Evolutionary conservation across 139 green algal species (phyloP), one percentile per base, ranked within the genome.

Genomic region (Microglena sp.): DNA sequence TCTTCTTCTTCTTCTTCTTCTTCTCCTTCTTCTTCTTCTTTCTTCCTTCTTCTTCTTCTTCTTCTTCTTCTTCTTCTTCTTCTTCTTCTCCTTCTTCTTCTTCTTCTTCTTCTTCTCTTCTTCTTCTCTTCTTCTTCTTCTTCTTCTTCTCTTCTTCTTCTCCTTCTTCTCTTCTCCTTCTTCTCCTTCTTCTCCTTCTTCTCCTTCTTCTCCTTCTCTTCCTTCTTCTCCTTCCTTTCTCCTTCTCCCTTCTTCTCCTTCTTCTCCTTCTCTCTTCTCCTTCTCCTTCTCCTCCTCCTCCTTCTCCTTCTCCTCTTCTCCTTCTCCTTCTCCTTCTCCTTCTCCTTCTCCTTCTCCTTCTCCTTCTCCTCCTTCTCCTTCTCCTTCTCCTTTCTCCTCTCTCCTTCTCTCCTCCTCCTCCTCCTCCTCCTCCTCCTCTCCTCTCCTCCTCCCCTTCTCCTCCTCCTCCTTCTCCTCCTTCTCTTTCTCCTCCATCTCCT

Each of bases 241-340:
- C 33, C 64, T 46, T 27, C 40, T 26, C 53, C 33, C 35, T 40
- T 64, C 35, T 60, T 70, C 34, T 40, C 26, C 22, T 11, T 28
- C 32, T 34, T 4, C n/a, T 32, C 35, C 26, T 60, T 67, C 53
- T 60, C 57, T 56, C 4, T 55, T 11, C 5, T 5, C 22, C 15
- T 53, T 30, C 11, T 67, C 54, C 46, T 76, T 56, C 40, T 53
- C 45, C 73, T 53, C 66, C 33, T 69, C 45, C 33, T 35, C 45
- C 55, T 72, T 5, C 45, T 68, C 34, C 66, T 80, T 77, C 1
- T 67, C 63, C 53, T 67, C 67, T 22, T 63, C 70, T 70, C 15
- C 70, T 72, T 1, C 61, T 67, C 18, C 56, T 50, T 31, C 67
- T 46, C 43, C 60, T 50, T 31, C 57, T 33, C 29, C 29, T 45